A percentile compares a stretch with the other conserved stretches of the same genome.
Evolutionary conservation across 2,329 filamentous ascomycete genomes (phyloP).

Genomic region (Fusarium ramigenum): DNA sequence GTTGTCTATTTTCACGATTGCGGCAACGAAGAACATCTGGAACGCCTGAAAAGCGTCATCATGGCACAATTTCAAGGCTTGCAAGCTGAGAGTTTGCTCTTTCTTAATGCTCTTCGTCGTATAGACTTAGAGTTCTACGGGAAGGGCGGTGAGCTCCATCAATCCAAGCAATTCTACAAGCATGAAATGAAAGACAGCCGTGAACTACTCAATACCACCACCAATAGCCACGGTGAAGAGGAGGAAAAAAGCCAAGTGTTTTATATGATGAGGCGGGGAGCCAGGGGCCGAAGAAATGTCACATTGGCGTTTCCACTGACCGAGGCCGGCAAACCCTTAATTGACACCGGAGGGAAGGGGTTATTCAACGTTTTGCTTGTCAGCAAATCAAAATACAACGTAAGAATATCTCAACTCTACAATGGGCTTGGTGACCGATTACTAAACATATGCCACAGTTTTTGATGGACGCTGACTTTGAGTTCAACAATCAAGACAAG

Average conservation of each 20-base stretch:
- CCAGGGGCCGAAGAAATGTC: rapidly evolving
- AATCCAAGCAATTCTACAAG: not conserved
- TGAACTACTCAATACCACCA: not conserved
- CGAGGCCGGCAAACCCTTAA: rapidly evolving
- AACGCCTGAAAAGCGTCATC: rapidly evolving
- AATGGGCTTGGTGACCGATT: too few species aligned
- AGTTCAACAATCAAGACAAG: rapidly evolving
- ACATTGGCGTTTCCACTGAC: not conserved
- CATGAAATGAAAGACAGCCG: too few species aligned
- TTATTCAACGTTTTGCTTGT: not conserved
- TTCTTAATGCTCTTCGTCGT: rapidly evolving
- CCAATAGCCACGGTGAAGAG: rapidly evolving
- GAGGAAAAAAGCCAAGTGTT: rapidly evolving
- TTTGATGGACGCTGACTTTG: not conserved
- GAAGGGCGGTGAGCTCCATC: not conserved
- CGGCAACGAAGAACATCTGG: not conserved
- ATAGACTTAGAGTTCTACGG: not conserved
- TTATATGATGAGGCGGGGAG: rapidly evolving
- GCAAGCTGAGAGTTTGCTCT: rapidly evolving
- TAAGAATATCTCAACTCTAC: not conserved
- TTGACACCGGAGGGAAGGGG: rapidly evolving
- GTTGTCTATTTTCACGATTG: not conserved
- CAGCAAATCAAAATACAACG: not conserved
- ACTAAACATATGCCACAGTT: not conserved
- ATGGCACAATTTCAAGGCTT: not conserved